Conservation (phyloP, 2,329 filamentous ascomycete genomes). For the Ophiognomonia clavigignenti-juglandacearum region DNA sequence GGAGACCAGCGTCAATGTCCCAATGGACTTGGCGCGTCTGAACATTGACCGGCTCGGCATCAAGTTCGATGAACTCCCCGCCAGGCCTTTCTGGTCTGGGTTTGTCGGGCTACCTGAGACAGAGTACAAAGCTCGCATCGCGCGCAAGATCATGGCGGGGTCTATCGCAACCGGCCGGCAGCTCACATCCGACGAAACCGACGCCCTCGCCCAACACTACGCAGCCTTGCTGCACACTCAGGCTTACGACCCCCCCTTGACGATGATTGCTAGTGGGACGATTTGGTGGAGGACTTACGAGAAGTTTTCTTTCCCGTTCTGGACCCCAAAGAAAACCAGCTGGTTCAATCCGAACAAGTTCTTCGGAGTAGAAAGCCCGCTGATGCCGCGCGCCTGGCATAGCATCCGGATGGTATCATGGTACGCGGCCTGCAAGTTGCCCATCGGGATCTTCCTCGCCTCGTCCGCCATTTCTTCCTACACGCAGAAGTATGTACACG, state of each 20-base stretch:
- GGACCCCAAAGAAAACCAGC: slow-evolving; percentile 27
- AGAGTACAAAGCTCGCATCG: not conserved
- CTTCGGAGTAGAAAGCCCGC: slow-evolving; percentile 11
- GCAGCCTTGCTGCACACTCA: slow-evolving; percentile 23
- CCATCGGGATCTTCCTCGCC: slow-evolving; percentile 20
- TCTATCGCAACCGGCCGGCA: slow-evolving; percentile 4
- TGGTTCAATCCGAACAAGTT: slow-evolving; percentile 28
- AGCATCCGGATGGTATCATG: slow-evolving; percentile 30
- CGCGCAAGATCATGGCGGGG: slow-evolving; percentile 9
- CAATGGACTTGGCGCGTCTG: not conserved
- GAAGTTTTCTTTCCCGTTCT: slow-evolving; percentile 37
- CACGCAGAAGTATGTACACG: slow-evolving; percentile 12
- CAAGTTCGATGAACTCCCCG: slow-evolving; percentile 12
- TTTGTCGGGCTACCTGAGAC: not conserved
- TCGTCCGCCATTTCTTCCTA: slow-evolving; percentile 22
- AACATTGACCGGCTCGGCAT: slow-evolving; percentile 14
- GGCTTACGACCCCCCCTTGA: slow-evolving; percentile 24
- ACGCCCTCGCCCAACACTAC: slow-evolving; percentile 24
- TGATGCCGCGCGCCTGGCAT: slow-evolving; percentile 31
- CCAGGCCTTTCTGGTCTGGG: slow-evolving; percentile 5
- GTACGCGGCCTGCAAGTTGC: slow-evolving; percentile 22
- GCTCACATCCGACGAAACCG: slow-evolving; percentile 23
- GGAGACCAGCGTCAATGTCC: not conserved
- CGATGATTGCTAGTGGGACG: slow-evolving; percentile 19
- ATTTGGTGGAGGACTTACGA: slow-evolving; percentile 23